Evolutionary conservation across 805 yeast species (phyloP).

Genomic region (Wickerhamomyces mucosus): DNA sequence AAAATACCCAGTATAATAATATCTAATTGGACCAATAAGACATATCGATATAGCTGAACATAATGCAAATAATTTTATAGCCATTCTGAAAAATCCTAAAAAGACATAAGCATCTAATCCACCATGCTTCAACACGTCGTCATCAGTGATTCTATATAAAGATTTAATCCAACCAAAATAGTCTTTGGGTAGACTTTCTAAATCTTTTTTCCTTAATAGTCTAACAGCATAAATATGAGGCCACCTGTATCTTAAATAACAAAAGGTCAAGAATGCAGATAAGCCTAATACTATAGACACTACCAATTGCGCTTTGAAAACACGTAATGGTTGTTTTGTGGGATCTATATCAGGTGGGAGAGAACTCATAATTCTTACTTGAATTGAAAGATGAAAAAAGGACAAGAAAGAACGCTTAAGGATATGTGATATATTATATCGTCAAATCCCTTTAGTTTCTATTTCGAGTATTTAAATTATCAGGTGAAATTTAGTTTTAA

Average conservation of each 20-base stretch:
- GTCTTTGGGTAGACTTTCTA: conserved; percentile 27
- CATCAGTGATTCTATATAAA: conserved; percentile 58
- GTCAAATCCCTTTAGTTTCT: too few species aligned
- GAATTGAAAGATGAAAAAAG: too few species aligned
- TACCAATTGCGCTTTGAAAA: conserved; percentile 75
- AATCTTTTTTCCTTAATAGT: conserved; percentile 25
- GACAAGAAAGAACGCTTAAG: too few species aligned
- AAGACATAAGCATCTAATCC: conserved; percentile 94
- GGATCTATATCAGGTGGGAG: conserved; percentile 23
- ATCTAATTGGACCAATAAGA: conserved; percentile 79
- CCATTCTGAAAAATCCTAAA: conserved; percentile 83
- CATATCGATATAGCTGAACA: conserved; percentile 65
- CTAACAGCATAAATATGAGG: conserved; percentile 87
- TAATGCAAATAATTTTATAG: conserved; percentile 57
- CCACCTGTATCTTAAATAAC: conserved; percentile 60
- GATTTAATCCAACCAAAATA: conserved; percentile 83
- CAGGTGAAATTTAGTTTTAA: too few species aligned
- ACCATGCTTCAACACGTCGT: conserved; percentile 76
- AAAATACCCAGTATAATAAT: conserved; percentile 72
- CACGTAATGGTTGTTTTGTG: conserved; percentile 29
- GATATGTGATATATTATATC: too few species aligned
- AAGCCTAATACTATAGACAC: conserved; percentile 64
- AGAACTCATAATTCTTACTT: conserved; percentile 14
- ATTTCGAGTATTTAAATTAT: too few species aligned
- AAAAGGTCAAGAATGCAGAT: conserved; percentile 58